Conservation (phyloP, 768 basidiomycete species). For the Austroboletus eburneus region DNA sequence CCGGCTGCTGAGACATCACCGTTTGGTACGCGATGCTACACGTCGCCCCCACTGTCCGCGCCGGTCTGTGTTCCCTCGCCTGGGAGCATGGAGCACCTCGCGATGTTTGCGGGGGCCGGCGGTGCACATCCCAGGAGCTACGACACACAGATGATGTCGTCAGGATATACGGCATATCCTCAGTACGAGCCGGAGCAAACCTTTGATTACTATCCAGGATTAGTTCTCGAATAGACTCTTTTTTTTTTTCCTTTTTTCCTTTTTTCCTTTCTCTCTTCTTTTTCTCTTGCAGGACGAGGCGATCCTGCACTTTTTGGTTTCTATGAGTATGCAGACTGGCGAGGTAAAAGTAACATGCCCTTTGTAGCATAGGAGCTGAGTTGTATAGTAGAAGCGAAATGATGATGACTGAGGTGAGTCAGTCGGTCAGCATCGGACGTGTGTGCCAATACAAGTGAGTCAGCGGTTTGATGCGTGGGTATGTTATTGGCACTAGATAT, state of each 20-base stretch:
- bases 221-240: slow-evolving; percentile 20
- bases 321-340: slow-evolving; percentile 14
- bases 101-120: slow-evolving; percentile 61
- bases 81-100: slow-evolving; percentile 30
- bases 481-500: slow-evolving; percentile 19
- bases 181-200: slow-evolving; percentile 22
- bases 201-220: slow-evolving; percentile 29
- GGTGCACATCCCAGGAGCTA: slow-evolving; percentile 26
- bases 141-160: slow-evolving; percentile 20
- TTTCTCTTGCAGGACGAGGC: no score
- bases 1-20: slow-evolving; percentile 15
- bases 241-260: not conserved
- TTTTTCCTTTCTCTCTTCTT: not conserved
- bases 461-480: slow-evolving; percentile 15
- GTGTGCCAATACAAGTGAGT: not conserved
- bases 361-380: slow-evolving; percentile 25
- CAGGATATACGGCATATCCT: slow-evolving; percentile 30
- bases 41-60: slow-evolving; percentile 36
- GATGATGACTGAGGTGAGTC: not conserved
- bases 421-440: not conserved
- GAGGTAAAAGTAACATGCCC: slow-evolving; percentile 10
- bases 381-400: no score
- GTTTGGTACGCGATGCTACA: slow-evolving; percentile 19
- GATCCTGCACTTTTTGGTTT: not conserved
- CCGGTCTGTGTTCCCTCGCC: slow-evolving; percentile 35